These are phyloP conservation scores for Neonectria sp. DNA, from an alignment of 2,329 filamentous ascomycete genomes.

Conservation along the genomic window DNA sequence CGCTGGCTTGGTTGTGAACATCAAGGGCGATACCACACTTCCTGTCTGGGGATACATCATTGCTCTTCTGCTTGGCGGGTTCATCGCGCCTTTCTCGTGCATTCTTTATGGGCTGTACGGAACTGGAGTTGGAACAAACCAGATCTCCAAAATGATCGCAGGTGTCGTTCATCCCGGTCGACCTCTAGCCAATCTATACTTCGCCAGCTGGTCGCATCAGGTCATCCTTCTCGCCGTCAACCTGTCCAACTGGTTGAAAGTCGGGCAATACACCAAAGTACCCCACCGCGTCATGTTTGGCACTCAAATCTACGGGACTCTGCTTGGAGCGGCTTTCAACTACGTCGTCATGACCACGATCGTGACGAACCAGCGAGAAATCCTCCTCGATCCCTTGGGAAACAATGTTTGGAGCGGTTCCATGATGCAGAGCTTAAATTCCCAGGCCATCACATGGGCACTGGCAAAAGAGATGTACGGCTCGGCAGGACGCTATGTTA, in stretches of 20 bases:
- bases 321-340: constrained; percentile 61
- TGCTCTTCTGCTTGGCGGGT: constrained; percentile 50
- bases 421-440: constrained; percentile 63
- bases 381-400: constrained; percentile 58
- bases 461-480: constrained; percentile 61
- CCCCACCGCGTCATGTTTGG: constrained; percentile 57
- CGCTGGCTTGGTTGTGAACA: constrained; percentile 52
- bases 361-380: constrained; percentile 57
- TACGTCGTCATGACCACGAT: constrained; percentile 63
- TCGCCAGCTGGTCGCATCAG: constrained; percentile 54
- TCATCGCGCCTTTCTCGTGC: constrained; percentile 53
- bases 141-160: constrained; percentile 60
- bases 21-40: constrained; percentile 55
- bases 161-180: constrained; percentile 60
- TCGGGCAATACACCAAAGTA: constrained; percentile 56
- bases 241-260: constrained; percentile 50
- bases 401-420: constrained; percentile 64
- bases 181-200: constrained; percentile 61
- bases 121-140: constrained; percentile 38
- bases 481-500: neutral
- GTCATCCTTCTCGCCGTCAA: constrained; percentile 52
- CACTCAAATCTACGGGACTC: constrained; percentile 58
- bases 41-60: constrained; percentile 55
- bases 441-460: constrained; percentile 48
- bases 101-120: constrained; percentile 49